Evolutionary conservation across 2,329 filamentous ascomycete species (phyloP), one percentile per base, ranked within the genome.

Genomic region (Alternaria sp.): DNA sequence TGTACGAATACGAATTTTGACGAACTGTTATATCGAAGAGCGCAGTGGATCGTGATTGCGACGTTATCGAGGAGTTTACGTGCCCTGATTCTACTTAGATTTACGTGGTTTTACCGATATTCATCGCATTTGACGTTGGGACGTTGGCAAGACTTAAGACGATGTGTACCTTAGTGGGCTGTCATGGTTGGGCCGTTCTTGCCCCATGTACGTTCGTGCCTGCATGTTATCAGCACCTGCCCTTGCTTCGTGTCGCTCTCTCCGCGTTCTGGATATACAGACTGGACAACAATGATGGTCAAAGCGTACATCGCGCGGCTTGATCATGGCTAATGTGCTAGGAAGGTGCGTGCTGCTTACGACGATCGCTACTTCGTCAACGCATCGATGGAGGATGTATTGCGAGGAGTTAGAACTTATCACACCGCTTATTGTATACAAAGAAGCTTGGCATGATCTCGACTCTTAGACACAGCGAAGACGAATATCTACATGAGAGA

Each of bases 1-100:
- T 60, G 45, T 63, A 56, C 45, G 51, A 63, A 63, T 59, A 62
- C 55, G 55, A 59, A 41, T 59, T 37, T 54, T 61, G 37, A 62
- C 41, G 55, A 58, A 56, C 37, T 53, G 46, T 15, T 23, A 18
- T 10, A 37, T 51, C n/a, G 5, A 1, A 4, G 6, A 18, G 26
- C 18, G 5, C 12, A n/a, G 9, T 20, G 7, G 26, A 33, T 3
- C 12, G 18, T 51, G 18, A 21, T 21, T 3, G 6, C 28, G 3
- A 23, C 7, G 47, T 9, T 33, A 33, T 20, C 7, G 14, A 33
- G 15, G 47, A 51, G 12, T 6, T 26, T 7, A 8, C 18, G 9
- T 10, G 15, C n/a, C 6, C 45, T 12, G 2, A 8, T 6, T 4
- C 6, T 1, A 14, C 26, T 2, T 6, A 15, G 11, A 6, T 0